Evolutionary conservation across 495 filamentous ascomycete genomes (phyloP), one percentile per base, ranked within the genome.

Genomic region (Platismatia glauca): DNA sequence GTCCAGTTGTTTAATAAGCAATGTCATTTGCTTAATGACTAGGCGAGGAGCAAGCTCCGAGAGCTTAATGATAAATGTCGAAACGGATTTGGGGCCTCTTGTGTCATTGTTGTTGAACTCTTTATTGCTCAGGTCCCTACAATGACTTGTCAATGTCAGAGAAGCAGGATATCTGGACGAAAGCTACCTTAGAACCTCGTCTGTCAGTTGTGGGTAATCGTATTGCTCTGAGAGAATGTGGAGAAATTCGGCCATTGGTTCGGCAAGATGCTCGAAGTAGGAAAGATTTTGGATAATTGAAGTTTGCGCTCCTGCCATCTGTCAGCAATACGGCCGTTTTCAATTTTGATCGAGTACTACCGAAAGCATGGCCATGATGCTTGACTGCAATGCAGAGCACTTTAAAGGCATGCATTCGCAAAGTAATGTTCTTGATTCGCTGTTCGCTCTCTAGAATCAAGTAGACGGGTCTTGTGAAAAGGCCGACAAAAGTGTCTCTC

Each of bases 211-310:
- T 12, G 92, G 89, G 70, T 97, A 96, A 74, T 99, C 94, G 76
- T 97, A 99, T 82, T 97, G 91, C 70, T 97, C 92, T 0, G 89
- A 83, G 31, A 99, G 79, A 67, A 99, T 99, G 66, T 97, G 92
- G 0, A 97, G 77, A 68, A 97, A 96, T 73, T 99, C 94, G 27
- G 94, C 95, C 94, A 99, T 99, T 0, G 95, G 95, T 71, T 99
- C 94, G 0, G 94, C 91, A 20, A 99, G 76, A 72, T 99, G 94
- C 73, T 99, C 94, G 63, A 97, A 99, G 74, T 99, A 99, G 0
- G 95, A 94, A 61, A 99, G 76, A 68, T 91, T 97, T 70, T 97
- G 94, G 55, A 97, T 89, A 71, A 97, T 96, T 12, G 91, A 95
- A 8, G 95, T 97, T 83, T 97, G 94, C 27, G 94, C 95, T 55